Evolutionary conservation across 228 moss, liverwort and hornwort species (phyloP).

Genomic region (Sphagnum fallax): DNA sequence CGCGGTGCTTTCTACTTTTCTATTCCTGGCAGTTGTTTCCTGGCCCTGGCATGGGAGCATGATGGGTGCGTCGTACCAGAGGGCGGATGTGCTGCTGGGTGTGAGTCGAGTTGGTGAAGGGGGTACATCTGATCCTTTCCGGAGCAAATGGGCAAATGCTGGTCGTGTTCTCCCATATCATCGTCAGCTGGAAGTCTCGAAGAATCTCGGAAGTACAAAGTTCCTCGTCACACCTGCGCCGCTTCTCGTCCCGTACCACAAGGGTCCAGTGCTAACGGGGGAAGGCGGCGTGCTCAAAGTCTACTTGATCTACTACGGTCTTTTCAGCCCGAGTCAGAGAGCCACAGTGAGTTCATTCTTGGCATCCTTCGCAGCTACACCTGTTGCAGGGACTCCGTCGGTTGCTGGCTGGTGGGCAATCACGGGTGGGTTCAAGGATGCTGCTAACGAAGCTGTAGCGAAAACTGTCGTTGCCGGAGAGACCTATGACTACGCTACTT

Average conservation of each 20-base stretch:
- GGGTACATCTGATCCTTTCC: constrained; percentile 28
- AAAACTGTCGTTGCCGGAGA: constrained; percentile 25
- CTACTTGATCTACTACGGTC: constrained; percentile 54
- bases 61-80: not conserved
- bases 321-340: constrained; percentile 24
- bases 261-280: constrained; percentile 41
- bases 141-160: constrained; percentile 26
- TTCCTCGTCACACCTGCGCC: constrained; percentile 51
- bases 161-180: constrained; percentile 19
- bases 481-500: constrained; percentile 17
- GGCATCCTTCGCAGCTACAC: constrained; percentile 22
- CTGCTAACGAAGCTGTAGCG: constrained; percentile 29
- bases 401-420: constrained; percentile 63
- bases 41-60: constrained; percentile 23
- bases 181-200: constrained; percentile 11
- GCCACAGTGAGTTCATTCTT: constrained; percentile 32
- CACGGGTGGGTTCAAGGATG: constrained; percentile 36
- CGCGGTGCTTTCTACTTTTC: constrained; percentile 22
- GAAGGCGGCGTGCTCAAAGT: constrained; percentile 23
- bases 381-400: constrained; percentile 19
- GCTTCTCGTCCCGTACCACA: constrained; percentile 37
- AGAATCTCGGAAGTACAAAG: constrained; percentile 16
- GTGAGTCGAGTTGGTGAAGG: constrained; percentile 16
- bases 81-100: not conserved
- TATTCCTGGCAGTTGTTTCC: constrained; percentile 23